These are phyloP conservation scores for Camellia oleifera DNA, from an alignment of 179 eudicot species.

Conservation along the genomic window DNA sequence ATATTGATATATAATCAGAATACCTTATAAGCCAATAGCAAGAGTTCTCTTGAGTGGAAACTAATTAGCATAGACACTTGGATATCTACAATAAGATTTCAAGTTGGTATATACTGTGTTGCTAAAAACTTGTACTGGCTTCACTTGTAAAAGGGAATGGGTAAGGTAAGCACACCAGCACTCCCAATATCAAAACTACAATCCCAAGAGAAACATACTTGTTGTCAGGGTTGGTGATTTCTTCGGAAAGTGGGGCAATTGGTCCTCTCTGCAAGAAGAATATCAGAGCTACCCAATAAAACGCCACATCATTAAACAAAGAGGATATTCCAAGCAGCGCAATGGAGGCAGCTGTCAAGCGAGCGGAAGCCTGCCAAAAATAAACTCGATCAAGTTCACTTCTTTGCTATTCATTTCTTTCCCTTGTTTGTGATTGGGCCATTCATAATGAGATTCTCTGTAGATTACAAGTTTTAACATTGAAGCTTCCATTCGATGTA, in stretches of 20 bases:
- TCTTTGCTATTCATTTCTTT: neutral
- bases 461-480: neutral
- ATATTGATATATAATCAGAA: neutral
- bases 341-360: constrained; percentile 66
- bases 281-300: constrained; percentile 89
- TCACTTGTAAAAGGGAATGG: constrained; percentile 76
- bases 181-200: constrained; percentile 65
- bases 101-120: neutral
- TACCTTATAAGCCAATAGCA: neutral
- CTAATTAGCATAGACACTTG: neutral
- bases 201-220: constrained; percentile 69
- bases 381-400: neutral
- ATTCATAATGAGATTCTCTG: neutral
- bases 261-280: constrained; percentile 93
- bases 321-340: constrained; percentile 82
- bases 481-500: neutral
- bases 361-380: constrained; percentile 64
- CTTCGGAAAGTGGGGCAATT: constrained; percentile 85
- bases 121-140: constrained; percentile 39
- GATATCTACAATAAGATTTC: neutral
- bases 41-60: neutral
- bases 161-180: constrained; percentile 89
- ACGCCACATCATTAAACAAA: constrained; percentile 85
- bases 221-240: constrained; percentile 75
- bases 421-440: neutral